A percentile compares a stretch with the other conserved stretches of the same genome.
Conservation (phyloP, 768 basidiomycete species). For the Russula foetens region DNA sequence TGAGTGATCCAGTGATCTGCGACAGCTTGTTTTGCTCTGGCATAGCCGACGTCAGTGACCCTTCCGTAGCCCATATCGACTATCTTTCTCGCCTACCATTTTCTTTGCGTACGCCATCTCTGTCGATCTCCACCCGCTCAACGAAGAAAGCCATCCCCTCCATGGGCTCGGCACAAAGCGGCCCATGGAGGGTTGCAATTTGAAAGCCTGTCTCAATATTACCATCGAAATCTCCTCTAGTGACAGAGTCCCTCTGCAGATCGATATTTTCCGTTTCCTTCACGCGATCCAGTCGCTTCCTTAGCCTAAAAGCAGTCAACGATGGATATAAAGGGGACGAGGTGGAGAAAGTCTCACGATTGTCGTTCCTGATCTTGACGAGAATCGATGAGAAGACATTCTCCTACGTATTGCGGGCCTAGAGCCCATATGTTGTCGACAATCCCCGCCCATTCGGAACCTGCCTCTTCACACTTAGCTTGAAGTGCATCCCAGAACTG, state of each 20-base stretch:
- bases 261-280: conserved; percentile 27
- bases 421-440: conserved; percentile 80
- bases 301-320: conserved; percentile 36
- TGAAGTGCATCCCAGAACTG: conserved; percentile 75
- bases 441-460: conserved; percentile 71
- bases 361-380: conserved; percentile 38
- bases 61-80: neutral
- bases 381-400: conserved; percentile 78
- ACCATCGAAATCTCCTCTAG: conserved; percentile 64
- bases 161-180: conserved; percentile 90
- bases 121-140: conserved; percentile 62
- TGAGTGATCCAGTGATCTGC: conserved; percentile 85
- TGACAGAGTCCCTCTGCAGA: conserved; percentile 20
- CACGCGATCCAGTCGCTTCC: conserved; percentile 36
- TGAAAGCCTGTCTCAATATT: conserved; percentile 92
- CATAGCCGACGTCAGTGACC: conserved; percentile 9
- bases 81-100: conserved; percentile 41
- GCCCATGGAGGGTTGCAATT: conserved; percentile 89
- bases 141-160: conserved; percentile 90
- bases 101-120: conserved; percentile 51
- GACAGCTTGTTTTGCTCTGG: conserved; percentile 72
- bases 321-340: neutral
- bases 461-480: conserved; percentile 54
- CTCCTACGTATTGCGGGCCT: conserved; percentile 81
- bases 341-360: conserved; percentile 42